Conservation (phyloP, 1,284 basidiomycete species). For the Boletellus sp. region DNA sequence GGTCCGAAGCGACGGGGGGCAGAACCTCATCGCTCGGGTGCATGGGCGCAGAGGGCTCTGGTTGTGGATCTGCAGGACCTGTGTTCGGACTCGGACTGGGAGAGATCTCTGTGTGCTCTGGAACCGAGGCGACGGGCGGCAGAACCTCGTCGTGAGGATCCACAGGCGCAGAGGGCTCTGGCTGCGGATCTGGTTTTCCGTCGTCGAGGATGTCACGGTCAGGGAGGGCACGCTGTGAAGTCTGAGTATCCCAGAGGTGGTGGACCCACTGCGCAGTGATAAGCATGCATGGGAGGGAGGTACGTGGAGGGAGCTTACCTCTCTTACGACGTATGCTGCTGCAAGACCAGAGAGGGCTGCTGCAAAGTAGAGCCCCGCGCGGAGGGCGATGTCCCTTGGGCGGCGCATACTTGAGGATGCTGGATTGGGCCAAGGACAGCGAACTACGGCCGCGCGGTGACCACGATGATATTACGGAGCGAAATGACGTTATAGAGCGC, state of each 20-base stretch:
- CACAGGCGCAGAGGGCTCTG: too few species aligned
- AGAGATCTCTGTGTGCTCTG: too few species aligned
- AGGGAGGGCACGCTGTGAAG: not conserved
- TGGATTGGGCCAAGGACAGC: too few species aligned
- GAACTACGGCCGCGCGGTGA: not conserved
- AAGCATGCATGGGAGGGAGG: not conserved
- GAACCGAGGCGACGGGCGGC: too few species aligned
- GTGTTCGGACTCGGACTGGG: too few species aligned
- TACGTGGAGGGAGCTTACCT: slow-evolving; percentile 5
- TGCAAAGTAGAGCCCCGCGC: slow-evolving; percentile 10
- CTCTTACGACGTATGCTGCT: slow-evolving; percentile 19
- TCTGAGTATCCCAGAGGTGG: not conserved
- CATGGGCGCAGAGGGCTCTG: too few species aligned
- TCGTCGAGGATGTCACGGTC: not conserved
- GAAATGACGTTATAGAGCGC: too few species aligned
- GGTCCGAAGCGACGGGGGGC: too few species aligned
- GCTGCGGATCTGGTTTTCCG: not conserved
- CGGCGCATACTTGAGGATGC: slow-evolving; percentile 11
- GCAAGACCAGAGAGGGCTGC: slow-evolving; percentile 18
- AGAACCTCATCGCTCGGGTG: too few species aligned
- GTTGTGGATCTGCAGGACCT: too few species aligned
- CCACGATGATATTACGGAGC: not conserved
- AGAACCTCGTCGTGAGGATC: too few species aligned
- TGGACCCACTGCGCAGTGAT: slow-evolving; percentile 4
- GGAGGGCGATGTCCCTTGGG: slow-evolving; percentile 11